A percentile compares a stretch with the other conserved stretches of the same genome.
phyloP scores from a whole-genome alignment of 768 basidiomycete species.

The Russula ochroleuca region DNA sequence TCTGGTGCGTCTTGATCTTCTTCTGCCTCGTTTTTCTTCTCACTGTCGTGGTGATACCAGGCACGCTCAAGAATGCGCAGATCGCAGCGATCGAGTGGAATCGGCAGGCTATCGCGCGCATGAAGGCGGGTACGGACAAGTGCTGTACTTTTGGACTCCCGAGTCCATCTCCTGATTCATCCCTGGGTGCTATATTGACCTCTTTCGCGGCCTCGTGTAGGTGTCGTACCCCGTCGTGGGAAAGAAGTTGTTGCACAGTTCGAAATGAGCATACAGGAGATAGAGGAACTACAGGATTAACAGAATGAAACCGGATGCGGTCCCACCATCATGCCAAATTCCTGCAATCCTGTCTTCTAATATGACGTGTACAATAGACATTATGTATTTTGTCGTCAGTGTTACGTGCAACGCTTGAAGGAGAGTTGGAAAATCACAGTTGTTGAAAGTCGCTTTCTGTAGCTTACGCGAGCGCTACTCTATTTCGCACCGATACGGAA shows the following conservation, averaged over 20 bases:
- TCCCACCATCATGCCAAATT: too few relatives aligned
- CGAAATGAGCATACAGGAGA: constrained; percentile 12
- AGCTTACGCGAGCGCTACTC: too few relatives aligned
- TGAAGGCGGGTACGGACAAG: constrained; percentile 35
- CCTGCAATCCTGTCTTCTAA: background rate
- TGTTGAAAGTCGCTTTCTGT: too few relatives aligned
- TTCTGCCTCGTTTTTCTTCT: background rate
- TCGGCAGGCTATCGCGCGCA: constrained; percentile 62
- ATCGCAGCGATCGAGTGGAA: constrained; percentile 73
- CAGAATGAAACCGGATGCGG: too few relatives aligned
- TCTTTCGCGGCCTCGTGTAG: background rate
- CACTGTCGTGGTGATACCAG: constrained; percentile 37
- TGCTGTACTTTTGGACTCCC: constrained; percentile 5
- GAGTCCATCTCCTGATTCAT: background rate
- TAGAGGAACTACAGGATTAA: constrained; percentile 5
- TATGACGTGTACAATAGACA: background rate
- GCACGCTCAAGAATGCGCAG: constrained; percentile 84
- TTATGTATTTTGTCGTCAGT: too few relatives aligned
- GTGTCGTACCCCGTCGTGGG: background rate
- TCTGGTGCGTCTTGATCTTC: constrained; percentile 54
- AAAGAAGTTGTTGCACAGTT: background rate
- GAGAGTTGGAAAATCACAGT: too few relatives aligned
- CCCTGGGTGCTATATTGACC: background rate
- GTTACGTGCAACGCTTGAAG: too few relatives aligned
- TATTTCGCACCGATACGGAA: too few relatives aligned